Conservation (phyloP, 2,329 filamentous ascomycete species). For the Talaromyces amestolkiae region DNA sequence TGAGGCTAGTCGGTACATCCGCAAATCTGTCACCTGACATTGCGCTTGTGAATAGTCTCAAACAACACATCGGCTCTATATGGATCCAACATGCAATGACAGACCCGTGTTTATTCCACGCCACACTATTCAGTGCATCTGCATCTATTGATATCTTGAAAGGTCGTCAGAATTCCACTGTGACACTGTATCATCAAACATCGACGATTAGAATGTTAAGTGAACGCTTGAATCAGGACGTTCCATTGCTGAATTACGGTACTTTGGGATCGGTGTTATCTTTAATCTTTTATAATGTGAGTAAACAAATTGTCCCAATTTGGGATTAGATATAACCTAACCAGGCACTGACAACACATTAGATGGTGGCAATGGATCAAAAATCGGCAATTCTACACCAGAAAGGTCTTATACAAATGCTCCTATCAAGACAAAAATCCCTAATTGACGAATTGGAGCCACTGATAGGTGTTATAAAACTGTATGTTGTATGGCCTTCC, state of each 20-base stretch:
- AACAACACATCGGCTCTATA: not conserved
- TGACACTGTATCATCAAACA: constrained; percentile 2
- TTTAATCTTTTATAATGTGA: not conserved
- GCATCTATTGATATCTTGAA: constrained; percentile 1
- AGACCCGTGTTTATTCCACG: not conserved
- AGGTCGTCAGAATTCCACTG: not conserved
- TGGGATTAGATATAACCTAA: not conserved
- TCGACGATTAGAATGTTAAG: not conserved
- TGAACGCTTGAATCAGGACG: not conserved
- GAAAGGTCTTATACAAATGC: not conserved
- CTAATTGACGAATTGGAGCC: not conserved
- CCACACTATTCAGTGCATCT: not conserved
- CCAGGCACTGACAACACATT: not conserved
- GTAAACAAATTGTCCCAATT: not conserved
- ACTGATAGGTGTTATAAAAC: not conserved
- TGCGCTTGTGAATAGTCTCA: not conserved
- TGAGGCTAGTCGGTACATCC: not conserved
- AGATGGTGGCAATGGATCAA: not conserved
- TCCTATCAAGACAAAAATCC: not conserved
- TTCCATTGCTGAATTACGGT: not conserved
- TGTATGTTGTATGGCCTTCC: not conserved
- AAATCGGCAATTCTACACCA: not conserved
- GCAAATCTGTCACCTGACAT: not conserved
- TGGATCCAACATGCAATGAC: not conserved
- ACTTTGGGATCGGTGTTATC: not conserved